Base-by-base conservation (phyloP, 2,329 filamentous ascomycete species). In the Microcyclospora pomicola region DNA sequence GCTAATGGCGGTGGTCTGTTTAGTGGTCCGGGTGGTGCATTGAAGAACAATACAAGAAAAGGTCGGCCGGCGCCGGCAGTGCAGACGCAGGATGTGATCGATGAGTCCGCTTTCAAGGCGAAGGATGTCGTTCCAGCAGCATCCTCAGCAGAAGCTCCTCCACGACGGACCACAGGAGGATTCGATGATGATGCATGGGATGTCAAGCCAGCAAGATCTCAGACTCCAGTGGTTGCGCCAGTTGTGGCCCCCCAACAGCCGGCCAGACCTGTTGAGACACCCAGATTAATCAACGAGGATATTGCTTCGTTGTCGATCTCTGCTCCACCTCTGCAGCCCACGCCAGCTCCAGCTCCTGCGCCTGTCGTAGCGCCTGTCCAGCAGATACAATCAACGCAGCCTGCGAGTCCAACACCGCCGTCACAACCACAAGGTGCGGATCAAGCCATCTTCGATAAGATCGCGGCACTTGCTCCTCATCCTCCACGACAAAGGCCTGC, bases 161-260 rank as follows among this genome's bases (percentile, higher is more conserved):
- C 19, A 24, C 58, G 63, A 29, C 65, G 58, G 29, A 51, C 72
- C 42, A 64, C 65, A 36, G 46, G 43, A 34, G 84, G 84, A 2
- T 96, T 96, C 53, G 91, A 98, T 36, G 91, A 96, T 54, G 85
- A 96, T 65, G 91, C 91, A 7, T 98, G 91, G 91, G 84, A 92
- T 52, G 80, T 94, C 35, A 95, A 95, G 64, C 83, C 85, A 13
- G 73, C 80, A 11, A 80, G 77, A 55, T 72, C 77, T 13, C 49
- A 55, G 33, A 45, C 60, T 31, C 61, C 59, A 29, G 56, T 59
- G 14, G 58, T 67, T 38, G 67, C 70, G 30, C 35, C 40, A 16
- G 40, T 44, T 49, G 13, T 45, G 49, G 10, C 31, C 13, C 19
- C 19, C 19, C 4, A 4, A 24, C n/a, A 51, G 58, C 40, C 61